These are phyloP conservation scores for Penicillium sp. DNA, from an alignment of 2,329 filamentous ascomycete species.

Conservation along the genomic window DNA sequence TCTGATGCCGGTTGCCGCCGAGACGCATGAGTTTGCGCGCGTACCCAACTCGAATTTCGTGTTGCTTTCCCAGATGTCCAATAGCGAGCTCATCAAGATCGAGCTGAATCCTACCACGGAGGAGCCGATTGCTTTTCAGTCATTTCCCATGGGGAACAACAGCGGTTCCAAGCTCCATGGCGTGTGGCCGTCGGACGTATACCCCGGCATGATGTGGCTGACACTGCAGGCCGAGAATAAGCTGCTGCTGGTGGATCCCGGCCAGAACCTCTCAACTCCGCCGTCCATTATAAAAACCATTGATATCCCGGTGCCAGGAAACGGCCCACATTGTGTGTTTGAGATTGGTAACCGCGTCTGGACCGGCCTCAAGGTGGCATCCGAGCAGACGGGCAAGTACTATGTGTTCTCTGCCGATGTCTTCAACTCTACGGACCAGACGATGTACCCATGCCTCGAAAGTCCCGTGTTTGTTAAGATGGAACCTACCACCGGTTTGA, in stretches of 20 bases:
- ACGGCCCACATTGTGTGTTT: conserved; percentile 16
- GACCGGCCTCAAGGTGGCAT: conserved; percentile 15
- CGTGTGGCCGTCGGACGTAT: conserved; percentile 10
- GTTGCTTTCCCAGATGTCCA: conserved; percentile 21
- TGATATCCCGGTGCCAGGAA: conserved; percentile 10
- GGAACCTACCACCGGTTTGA: conserved; percentile 11
- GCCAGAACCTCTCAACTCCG: conserved; percentile 6
- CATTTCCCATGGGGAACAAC: conserved; percentile 14
- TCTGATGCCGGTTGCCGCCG: conserved; percentile 14
- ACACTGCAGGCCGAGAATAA: conserved; percentile 15
- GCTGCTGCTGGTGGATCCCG: conserved; percentile 14
- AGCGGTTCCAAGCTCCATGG: conserved; percentile 12
- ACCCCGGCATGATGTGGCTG: conserved; percentile 17
- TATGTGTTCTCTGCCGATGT: conserved; percentile 16
- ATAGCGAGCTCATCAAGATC: conserved; percentile 22
- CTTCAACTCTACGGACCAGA: conserved; percentile 9
- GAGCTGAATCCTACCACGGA: conserved; percentile 12
- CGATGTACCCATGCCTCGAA: conserved; percentile 9
- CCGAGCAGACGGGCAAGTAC: conserved; percentile 11
- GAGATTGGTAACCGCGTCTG: conserved; percentile 16
- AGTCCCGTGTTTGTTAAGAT: conserved; percentile 14
- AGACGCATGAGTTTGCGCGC: conserved; percentile 19
- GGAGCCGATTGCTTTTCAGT: conserved; percentile 12
- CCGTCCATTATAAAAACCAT: conserved; percentile 10
- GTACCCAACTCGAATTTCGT: conserved; percentile 21